Evolutionary conservation across 208 protist species (phyloP), one percentile per base, ranked within the genome.

Genomic region (Trypanosoma boissoni): DNA sequence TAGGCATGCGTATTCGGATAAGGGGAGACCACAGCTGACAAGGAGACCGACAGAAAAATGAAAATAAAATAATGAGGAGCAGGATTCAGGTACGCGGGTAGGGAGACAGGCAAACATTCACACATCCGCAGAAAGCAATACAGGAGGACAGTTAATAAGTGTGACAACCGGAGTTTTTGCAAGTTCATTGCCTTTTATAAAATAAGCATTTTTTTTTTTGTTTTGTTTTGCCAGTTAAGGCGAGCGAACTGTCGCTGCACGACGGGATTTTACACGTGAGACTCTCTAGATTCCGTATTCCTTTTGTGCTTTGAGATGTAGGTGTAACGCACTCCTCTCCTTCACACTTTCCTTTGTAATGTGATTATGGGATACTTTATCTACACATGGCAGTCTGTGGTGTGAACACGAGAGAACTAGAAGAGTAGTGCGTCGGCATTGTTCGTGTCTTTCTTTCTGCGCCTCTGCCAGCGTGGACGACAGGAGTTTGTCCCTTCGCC

Each of bases 281-380:
- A 48, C 45, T 49, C 0, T 49, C n/a, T 42, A 9, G 14, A 31
- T 46, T 10, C 26, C 8, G 8, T 36, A 21, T 24, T n/a, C 0
- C 16, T 21, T 10, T 10, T 9, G n/a, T 18, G 16, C 9, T 10
- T 36, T 9, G 31, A 21, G 8, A 21, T 10, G n/a, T 18, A 20
- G 8, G 50, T 42, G 50, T 21, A 21, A 23, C 50, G 8, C 10
- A 44, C 16, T 34, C 36, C 26, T 46, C 31, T 50, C 16, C 10
- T 29, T 43, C 53, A 12, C 49, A 7, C 26, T 50, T 48, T 59
- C 42, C 53, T 48, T 59, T 50, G 6, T 31, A 6, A 14, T 50
- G 6, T 50, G 9, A 50, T 39, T n/a, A n/a, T n/a, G n/a, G n/a
- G n/a, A n/a, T n/a, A n/a, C n/a, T n/a, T n/a, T n/a, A n/a, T n/a